Conservation (phyloP, 2,329 filamentous ascomycete species). For the Parascedosporium putredinis region DNA sequence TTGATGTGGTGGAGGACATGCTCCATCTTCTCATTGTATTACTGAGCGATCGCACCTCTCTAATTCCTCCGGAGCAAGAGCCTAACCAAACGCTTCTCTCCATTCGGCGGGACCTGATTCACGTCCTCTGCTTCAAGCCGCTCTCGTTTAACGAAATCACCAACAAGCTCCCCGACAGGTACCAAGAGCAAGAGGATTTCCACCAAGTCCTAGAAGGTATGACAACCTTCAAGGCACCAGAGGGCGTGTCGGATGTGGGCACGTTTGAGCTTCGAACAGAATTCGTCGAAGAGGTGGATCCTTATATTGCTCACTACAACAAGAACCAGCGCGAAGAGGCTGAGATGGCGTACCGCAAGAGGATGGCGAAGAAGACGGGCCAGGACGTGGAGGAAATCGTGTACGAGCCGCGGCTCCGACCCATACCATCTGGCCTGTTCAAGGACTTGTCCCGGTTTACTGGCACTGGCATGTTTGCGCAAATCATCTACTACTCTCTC, state of each 20-base stretch:
- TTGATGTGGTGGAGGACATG: constrained; percentile 94
- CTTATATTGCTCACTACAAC: constrained; percentile 90
- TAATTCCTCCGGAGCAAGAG: constrained; percentile 60
- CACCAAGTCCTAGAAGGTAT: constrained; percentile 76
- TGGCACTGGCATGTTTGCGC: constrained; percentile 72
- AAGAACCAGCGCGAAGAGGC: constrained; percentile 96
- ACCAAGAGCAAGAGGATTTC: constrained; percentile 83
- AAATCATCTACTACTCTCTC: constrained; percentile 81
- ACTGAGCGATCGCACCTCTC: constrained; percentile 75
- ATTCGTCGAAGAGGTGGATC: constrained; percentile 80
- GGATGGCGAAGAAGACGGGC: constrained; percentile 79
- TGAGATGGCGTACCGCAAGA: constrained; percentile 76
- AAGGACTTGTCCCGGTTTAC: constrained; percentile 69
- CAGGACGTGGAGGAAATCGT: constrained; percentile 75
- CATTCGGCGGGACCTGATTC: constrained; percentile 81
- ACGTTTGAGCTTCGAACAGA: constrained; percentile 87
- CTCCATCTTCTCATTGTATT: constrained; percentile 86
- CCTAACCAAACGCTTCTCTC: constrained; percentile 54
- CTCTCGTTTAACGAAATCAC: constrained; percentile 89
- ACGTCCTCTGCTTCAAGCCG: constrained; percentile 92
- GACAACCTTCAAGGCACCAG: constrained; percentile 79
- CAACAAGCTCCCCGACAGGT: constrained; percentile 75
- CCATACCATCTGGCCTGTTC: constrained; percentile 70
- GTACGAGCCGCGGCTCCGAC: constrained; percentile 75
- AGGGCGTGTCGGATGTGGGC: constrained; percentile 84